Evolutionary conservation across 225 moss, liverwort and hornwort genomes (phyloP).

Genomic region (Sphagnum contortum): DNA sequence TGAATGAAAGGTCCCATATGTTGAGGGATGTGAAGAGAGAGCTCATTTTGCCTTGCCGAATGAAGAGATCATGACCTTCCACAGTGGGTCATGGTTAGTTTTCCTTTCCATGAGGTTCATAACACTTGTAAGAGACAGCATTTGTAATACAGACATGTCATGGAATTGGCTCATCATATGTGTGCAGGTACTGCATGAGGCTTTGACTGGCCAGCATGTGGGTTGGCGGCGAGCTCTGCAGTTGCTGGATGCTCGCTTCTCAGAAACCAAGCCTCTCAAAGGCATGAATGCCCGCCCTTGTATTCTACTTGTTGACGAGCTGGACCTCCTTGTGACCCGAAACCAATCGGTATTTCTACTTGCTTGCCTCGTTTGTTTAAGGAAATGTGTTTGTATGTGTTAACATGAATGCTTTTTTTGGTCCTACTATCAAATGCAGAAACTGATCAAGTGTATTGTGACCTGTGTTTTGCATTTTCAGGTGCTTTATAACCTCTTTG

Average conservation of each 20-base stretch:
- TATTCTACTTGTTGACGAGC: conserved; percentile 89
- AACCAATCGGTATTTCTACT: conserved; percentile 65
- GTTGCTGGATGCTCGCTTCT: conserved; percentile 72
- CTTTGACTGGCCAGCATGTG: conserved; percentile 86
- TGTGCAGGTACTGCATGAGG: conserved; percentile 79
- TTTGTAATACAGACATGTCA: too few relatives aligned
- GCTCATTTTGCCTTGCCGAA: too few relatives aligned
- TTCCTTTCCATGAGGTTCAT: too few relatives aligned
- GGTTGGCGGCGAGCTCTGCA: conserved; percentile 81
- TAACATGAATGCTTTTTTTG: too few relatives aligned
- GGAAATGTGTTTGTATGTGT: too few relatives aligned
- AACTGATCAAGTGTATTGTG: too few relatives aligned
- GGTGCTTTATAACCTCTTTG: conserved; percentile 95
- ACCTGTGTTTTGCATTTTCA: conserved; percentile 12
- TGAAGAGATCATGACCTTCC: too few relatives aligned
- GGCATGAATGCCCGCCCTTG: conserved; percentile 75
- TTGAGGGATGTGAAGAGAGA: too few relatives aligned
- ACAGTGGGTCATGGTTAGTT: too few relatives aligned
- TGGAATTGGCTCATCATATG: background rate
- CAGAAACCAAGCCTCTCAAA: conserved; percentile 48
- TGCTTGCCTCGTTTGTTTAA: background rate
- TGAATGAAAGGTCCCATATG: too few relatives aligned
- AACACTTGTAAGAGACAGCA: too few relatives aligned
- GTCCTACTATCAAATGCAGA: too few relatives aligned
- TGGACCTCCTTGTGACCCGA: conserved; percentile 83